A percentile compares a stretch with the other conserved stretches of the same genome.
Conservation (phyloP, 2,329 filamentous ascomycete species). For the Fusarium tanahbumbuense region DNA sequence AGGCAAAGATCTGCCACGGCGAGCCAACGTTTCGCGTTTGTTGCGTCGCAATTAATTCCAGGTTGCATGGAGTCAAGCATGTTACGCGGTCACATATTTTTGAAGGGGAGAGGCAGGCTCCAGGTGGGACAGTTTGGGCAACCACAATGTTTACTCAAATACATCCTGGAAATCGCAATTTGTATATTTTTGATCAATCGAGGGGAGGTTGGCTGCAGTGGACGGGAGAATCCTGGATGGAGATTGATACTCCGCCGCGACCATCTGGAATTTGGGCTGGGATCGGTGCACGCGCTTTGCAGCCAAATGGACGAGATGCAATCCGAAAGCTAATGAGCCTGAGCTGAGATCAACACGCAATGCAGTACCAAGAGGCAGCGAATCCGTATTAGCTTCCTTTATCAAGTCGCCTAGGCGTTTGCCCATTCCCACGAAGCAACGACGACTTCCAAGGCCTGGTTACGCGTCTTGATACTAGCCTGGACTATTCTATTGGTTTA, state of each 20-base stretch:
- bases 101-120: not conserved
- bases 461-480: too few species aligned
- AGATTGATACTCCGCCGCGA: not conserved
- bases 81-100: not conserved
- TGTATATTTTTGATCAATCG: not conserved
- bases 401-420: too few species aligned
- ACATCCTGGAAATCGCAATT: not conserved
- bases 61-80: not conserved
- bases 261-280: not conserved
- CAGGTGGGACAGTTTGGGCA: slow-evolving; percentile 3
- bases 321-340: not conserved
- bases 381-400: too few species aligned
- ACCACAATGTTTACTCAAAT: slow-evolving; percentile 5
- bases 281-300: not conserved
- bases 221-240: not conserved
- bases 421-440: too few species aligned
- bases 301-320: not conserved
- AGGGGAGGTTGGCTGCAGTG: not conserved
- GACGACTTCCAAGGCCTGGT: too few species aligned
- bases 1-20: not conserved
- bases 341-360: not conserved
- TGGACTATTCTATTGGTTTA: too few species aligned
- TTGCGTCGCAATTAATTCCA: slow-evolving; percentile 6
- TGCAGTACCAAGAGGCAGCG: too few species aligned
- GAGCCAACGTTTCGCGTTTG: not conserved